phyloP scores from a whole-genome alignment of 2,329 filamentous ascomycete genomes.

The Claviceps sorghi region DNA sequence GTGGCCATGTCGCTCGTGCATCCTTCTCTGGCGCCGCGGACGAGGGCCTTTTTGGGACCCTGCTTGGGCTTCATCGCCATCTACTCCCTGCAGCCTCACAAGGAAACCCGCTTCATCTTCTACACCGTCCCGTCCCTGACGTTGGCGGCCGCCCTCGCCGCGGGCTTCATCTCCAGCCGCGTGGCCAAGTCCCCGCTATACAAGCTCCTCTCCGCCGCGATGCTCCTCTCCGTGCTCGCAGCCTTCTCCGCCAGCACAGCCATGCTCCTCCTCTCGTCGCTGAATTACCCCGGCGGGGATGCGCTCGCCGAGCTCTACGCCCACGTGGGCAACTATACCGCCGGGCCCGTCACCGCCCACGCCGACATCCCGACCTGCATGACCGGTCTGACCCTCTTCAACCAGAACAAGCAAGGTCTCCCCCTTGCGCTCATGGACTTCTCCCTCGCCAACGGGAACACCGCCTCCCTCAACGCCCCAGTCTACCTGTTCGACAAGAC shows the following conservation, averaged over 20 bases:
- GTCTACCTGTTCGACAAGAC: conserved; percentile 45
- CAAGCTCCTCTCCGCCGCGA: conserved; percentile 33
- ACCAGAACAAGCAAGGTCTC: conserved; percentile 29
- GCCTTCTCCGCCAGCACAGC: conserved; percentile 46
- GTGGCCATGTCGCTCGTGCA: conserved; percentile 36
- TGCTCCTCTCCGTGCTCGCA: conserved; percentile 45
- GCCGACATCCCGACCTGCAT: conserved; percentile 55
- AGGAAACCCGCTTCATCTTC: conserved; percentile 90
- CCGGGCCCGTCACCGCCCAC: conserved; percentile 31
- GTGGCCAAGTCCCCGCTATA: conserved; percentile 46
- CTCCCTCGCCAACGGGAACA: background rate
- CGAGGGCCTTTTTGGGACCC: conserved; percentile 44
- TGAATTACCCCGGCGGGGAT: conserved; percentile 87
- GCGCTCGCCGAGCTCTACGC: conserved; percentile 46
- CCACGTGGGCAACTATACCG: conserved; percentile 13
- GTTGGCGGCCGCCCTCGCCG: conserved; percentile 58
- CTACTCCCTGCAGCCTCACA: conserved; percentile 85
- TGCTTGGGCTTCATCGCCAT: conserved; percentile 57
- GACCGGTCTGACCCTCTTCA: conserved; percentile 56
- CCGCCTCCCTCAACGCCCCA: conserved; percentile 8
- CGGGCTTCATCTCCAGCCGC: conserved; percentile 54
- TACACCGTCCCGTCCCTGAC: conserved; percentile 75
- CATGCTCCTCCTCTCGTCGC: conserved; percentile 64
- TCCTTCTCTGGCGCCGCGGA: conserved; percentile 28
- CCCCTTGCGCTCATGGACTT: conserved; percentile 17